These are phyloP conservation scores for Fusarium solani-melongenae DNA, from an alignment of 2,329 filamentous ascomycete genomes.

Conservation along the genomic window DNA sequence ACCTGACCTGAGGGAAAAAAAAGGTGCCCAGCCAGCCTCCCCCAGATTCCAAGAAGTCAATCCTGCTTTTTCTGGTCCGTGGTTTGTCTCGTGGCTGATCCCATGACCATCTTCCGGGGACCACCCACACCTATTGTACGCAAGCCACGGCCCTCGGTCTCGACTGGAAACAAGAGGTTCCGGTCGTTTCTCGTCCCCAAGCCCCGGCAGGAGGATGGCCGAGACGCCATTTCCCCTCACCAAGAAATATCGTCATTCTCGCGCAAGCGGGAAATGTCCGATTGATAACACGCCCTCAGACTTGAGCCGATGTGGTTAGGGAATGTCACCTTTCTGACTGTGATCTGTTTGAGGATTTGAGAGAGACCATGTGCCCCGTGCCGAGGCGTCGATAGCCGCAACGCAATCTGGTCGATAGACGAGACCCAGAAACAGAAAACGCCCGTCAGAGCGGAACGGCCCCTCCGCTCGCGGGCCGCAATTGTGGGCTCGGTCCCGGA, in stretches of 20 bases:
- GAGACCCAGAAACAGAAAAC: neutral
- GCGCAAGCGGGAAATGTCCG: neutral
- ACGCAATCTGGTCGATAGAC: conserved; percentile 19
- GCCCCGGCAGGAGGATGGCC: neutral
- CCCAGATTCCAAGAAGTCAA: conserved; percentile 23
- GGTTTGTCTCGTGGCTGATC: conserved; percentile 16
- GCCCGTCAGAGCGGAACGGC: conserved; percentile 7
- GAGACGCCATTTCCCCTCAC: neutral
- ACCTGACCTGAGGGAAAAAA: conserved; percentile 1
- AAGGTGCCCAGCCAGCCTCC: conserved; percentile 10
- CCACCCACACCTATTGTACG: neutral
- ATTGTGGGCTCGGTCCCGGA: conserved; percentile 27
- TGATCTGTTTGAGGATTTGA: neutral
- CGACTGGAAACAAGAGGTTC: neutral
- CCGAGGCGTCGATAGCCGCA: conserved; percentile 32
- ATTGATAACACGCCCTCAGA: conserved; percentile 9
- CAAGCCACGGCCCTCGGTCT: conserved; percentile 17
- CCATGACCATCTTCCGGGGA: conserved; percentile 22
- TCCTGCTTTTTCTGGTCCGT: conserved; percentile 25
- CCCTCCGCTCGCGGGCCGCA: conserved; percentile 24
- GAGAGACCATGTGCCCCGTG: conserved; percentile 30
- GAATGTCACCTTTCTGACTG: neutral
- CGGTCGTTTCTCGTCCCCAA: neutral
- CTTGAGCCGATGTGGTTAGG: conserved; percentile 2
- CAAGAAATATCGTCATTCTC: conserved; percentile 13